These are phyloP conservation scores for Paraphoma sp. DNA, from an alignment of 2,329 filamentous ascomycete genomes.

Conservation along the genomic window DNA sequence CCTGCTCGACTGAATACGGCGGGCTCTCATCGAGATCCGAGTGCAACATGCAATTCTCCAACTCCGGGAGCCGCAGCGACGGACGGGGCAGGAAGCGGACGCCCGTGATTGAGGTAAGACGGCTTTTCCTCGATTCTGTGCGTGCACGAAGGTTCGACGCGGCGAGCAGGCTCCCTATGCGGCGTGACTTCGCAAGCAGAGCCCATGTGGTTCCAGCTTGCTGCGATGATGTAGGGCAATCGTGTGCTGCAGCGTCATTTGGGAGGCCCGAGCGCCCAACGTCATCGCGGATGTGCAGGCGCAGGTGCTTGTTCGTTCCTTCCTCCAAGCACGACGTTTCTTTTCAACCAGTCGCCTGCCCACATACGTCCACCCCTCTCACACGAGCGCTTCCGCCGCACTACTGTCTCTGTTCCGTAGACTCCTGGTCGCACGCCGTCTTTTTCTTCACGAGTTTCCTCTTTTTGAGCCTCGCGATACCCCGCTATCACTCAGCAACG, in stretches of 20 bases:
- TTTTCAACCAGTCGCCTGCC: slow-evolving; percentile 24
- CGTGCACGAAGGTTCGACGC: not conserved
- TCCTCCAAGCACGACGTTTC: slow-evolving; percentile 28
- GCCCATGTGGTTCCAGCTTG: slow-evolving; percentile 14
- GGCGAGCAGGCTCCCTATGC: slow-evolving; percentile 1
- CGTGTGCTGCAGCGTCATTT: slow-evolving; percentile 27
- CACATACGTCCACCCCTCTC: slow-evolving; percentile 14
- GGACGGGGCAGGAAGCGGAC: slow-evolving; percentile 33
- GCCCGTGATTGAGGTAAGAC: slow-evolving; percentile 44
- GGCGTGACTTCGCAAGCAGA: slow-evolving; percentile 17
- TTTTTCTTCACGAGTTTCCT: slow-evolving; percentile 11
- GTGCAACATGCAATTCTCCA: slow-evolving; percentile 25
- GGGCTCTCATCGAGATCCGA: slow-evolving; percentile 4
- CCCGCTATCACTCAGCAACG: slow-evolving; percentile 20
- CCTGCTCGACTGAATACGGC: not conserved
- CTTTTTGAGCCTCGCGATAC: slow-evolving; percentile 22
- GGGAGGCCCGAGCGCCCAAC: slow-evolving; percentile 19
- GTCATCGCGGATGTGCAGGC: slow-evolving; percentile 15
- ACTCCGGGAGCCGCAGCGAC: slow-evolving; percentile 12
- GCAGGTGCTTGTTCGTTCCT: slow-evolving; percentile 30
- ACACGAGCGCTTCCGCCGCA: slow-evolving; percentile 17
- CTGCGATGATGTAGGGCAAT: slow-evolving; percentile 14
- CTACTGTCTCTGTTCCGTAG: slow-evolving; percentile 17
- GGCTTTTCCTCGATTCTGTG: not conserved
- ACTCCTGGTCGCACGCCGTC: slow-evolving; percentile 24